Base-by-base conservation (phyloP, 2,329 filamentous ascomycete genomes). In the Claviceps arundinis region DNA sequence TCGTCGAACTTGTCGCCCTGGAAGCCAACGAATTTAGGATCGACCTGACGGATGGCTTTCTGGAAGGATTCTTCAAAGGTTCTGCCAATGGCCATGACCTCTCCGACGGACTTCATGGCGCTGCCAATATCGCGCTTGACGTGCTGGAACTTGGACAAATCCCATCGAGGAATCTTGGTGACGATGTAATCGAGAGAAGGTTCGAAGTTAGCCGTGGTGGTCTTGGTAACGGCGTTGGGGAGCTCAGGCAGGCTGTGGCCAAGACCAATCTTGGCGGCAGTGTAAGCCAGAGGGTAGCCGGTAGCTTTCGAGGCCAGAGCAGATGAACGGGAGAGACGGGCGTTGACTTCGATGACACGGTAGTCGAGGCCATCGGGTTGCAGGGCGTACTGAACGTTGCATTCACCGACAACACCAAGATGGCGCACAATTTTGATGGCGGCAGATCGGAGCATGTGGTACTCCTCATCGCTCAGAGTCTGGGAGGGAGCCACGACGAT, bases 31-130 rank as follows among this genome's bases (percentile, higher is more conserved):
- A 87, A 97, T 62, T 80, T 81, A 59, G 93, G 91, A 66, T 98
- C 93, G 58, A 98, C 91, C 73, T 95, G 89, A 55, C 93, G 88
- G 65, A 96, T 95, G 56, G 93, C 93, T 76, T 98, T 98, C 71
- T 98, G 93, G 75, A 98, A 95, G 16, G 89, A 95, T 73, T 98
- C 93, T 72, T 98, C 93, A 62, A 97, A 98, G 34, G 93, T 97
- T 69, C 93, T 84, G 59, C 93, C 93, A 63, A 98, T 97, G 58
- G 93, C 93, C 93, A 98, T 98, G 55, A 98, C 93, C 72, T 98
- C 93, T 66, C 93, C 93, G 53, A 98, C 90, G 24, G 90, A 96
- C 76, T 97, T 98, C 93, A 98, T 98, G 56, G 91, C 86, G 65
- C 88, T 95, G 60, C 93, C 93, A 65, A 98, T 97, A 65, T 95